These are phyloP conservation scores for Puccinellia tenuiflora DNA, from an alignment of 176 grass and related monocot genomes.

Conservation along the genomic window DNA sequence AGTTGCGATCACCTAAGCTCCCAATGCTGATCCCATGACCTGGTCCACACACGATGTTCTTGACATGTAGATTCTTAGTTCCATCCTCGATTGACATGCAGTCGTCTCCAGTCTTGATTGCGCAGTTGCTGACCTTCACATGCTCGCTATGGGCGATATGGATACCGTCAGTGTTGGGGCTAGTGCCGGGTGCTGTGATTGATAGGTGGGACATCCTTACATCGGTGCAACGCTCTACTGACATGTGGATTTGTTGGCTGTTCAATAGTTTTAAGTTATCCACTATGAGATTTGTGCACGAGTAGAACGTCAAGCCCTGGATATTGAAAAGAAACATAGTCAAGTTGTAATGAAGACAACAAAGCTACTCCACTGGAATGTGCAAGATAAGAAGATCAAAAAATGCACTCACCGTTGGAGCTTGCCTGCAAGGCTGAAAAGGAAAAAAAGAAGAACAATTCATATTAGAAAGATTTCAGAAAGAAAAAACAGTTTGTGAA, in stretches of 20 bases:
- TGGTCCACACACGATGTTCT: constrained; percentile 26
- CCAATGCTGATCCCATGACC: constrained; percentile 53
- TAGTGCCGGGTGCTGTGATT: constrained; percentile 18
- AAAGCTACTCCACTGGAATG: not conserved
- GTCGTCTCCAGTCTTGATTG: constrained; percentile 34
- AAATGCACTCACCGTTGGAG: constrained; percentile 38
- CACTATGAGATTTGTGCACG: constrained; percentile 41
- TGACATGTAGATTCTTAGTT: constrained; percentile 11
- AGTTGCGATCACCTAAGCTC: constrained; percentile 44
- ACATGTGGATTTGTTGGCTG: constrained; percentile 42
- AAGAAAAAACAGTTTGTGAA: not conserved
- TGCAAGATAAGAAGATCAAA: not conserved
- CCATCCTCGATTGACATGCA: constrained; percentile 35
- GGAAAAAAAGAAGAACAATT: not conserved
- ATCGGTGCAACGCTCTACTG: constrained; percentile 17
- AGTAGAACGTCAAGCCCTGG: constrained; percentile 52
- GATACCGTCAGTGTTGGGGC: constrained; percentile 41
- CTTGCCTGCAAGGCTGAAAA: constrained; percentile 49
- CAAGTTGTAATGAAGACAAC: not conserved
- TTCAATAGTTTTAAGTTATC: constrained; percentile 26
- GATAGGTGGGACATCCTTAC: not conserved
- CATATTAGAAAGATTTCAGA: constrained; percentile 14
- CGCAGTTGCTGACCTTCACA: constrained; percentile 17
- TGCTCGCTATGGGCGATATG: constrained; percentile 9
- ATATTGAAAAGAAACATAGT: not conserved